Evolutionary conservation across 2,329 filamentous ascomycete species (phyloP), one percentile per base, ranked within the genome.

Genomic region (Epichloe uncinata): DNA sequence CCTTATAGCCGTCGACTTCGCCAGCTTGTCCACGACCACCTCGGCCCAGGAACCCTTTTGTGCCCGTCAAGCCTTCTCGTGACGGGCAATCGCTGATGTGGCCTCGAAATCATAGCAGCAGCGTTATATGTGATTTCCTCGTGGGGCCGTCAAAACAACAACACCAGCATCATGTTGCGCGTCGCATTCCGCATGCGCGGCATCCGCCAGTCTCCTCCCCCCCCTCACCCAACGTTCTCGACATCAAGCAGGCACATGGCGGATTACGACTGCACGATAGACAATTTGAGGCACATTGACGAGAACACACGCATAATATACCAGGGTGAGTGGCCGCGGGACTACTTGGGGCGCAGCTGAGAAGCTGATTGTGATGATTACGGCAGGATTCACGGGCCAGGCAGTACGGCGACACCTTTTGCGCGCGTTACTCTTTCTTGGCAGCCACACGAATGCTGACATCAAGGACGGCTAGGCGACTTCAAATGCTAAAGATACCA

Each of bases 351-450:
- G 38, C 20, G 13, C 16, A 4, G 4, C 3, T 22, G 4, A 36
- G n/a, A n/a, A 22, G 38, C 46, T 48, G 26, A 48, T 30, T 2
- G 8, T 33, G 16, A 38, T 35, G 16, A 1, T 1, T 8, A 30
- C 11, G 26, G 0, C 26, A 69, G 66, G 67, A 8, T 66, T 69
- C 52, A 69, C 66, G 1, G 66, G 67, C 4, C 62, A 61, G 55
- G 64, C 64, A 15, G 67, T 68, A 59, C 11, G 57, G 36, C 16
- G n/a, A 18, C 38, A 9, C 8, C 11, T 4, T 41, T 41, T 41
- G n/a, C 18, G 38, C 12, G 38, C 7, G 38, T 20, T 4, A 9
- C 18, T 7, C 16, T 13, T 18, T 6, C 18, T 9, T 11, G 38
- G 4, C 9, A 22, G 26, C 26, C 26, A 30, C 26, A 11, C 26